phyloP scores from a whole-genome alignment of 345 rosid genomes.

The Eutrema japonicum region DNA sequence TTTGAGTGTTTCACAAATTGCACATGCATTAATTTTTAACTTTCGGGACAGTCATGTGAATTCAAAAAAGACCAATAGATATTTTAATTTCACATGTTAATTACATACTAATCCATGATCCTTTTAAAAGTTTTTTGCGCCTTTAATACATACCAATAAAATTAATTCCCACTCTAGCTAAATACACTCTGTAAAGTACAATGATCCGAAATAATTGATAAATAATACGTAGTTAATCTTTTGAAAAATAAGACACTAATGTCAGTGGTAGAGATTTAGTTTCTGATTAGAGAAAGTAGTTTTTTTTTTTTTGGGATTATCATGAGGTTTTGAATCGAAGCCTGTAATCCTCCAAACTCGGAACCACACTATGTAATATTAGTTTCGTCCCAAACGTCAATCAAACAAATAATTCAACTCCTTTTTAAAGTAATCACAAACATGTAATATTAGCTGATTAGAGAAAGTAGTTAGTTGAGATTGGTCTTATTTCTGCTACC shows the following conservation, averaged over 20 bases:
- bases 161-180: neutral
- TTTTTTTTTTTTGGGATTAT: too few relatives aligned
- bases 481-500: constrained; percentile 20
- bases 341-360: too few relatives aligned
- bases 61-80: neutral
- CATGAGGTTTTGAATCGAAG: too few relatives aligned
- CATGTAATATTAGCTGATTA: neutral
- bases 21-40: neutral
- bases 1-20: neutral
- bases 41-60: constrained; percentile 16
- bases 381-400: too few relatives aligned
- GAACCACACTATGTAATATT: too few relatives aligned
- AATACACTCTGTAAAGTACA: constrained; percentile 20
- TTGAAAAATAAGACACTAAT: neutral
- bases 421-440: too few relatives aligned
- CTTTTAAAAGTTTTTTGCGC: neutral
- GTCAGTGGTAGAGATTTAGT: constrained; percentile 1
- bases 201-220: neutral
- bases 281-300: too few relatives aligned
- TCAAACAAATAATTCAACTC: too few relatives aligned
- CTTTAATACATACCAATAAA: neutral
- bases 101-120: constrained; percentile 2
- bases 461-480: constrained; percentile 13
- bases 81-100: neutral
- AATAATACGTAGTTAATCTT: neutral